Evolutionary conservation across 305 asterid genomes (phyloP).

Genomic region (Plantago lanceolata): DNA sequence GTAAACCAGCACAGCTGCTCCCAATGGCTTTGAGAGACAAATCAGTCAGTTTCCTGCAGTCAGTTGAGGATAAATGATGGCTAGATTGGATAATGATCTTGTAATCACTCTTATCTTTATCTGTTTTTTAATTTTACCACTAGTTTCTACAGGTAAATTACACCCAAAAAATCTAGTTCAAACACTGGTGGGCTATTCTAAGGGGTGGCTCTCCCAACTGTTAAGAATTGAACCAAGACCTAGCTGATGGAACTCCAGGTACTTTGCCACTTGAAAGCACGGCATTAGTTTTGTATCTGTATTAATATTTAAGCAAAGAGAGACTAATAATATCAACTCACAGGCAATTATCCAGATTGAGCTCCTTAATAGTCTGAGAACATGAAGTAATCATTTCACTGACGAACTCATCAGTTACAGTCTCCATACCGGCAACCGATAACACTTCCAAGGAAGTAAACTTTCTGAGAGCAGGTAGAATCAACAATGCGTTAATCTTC

Average conservation of each 20-base stretch:
- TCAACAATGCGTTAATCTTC: constrained; percentile 46
- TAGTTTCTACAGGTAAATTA: background rate
- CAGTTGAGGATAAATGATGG: constrained; percentile 14
- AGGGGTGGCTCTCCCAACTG: too few relatives aligned
- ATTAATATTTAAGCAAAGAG: constrained; percentile 5
- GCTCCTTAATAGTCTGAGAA: constrained; percentile 61
- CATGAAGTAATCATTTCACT: constrained; percentile 34
- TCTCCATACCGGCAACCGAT: constrained; percentile 62
- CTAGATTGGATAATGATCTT: constrained; percentile 13
- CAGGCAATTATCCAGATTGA: constrained; percentile 62
- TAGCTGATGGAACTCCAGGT: too few relatives aligned
- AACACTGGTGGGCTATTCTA: too few relatives aligned
- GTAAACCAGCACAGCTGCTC: constrained; percentile 46
- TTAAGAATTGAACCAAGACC: too few relatives aligned
- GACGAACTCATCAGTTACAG: constrained; percentile 55
- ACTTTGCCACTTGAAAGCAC: too few relatives aligned
- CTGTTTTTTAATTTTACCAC: too few relatives aligned
- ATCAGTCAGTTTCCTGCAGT: constrained; percentile 63
- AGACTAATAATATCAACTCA: constrained; percentile 41
- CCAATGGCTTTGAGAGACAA: constrained; percentile 54
- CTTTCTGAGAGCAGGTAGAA: constrained; percentile 49
- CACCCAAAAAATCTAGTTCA: too few relatives aligned
- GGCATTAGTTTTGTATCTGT: too few relatives aligned
- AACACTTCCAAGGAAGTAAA: constrained; percentile 58
- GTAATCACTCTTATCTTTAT: too few relatives aligned